Evolutionary conservation across 176 grass and related monocot genomes (phyloP).

Genomic region (Miscanthus lutarioriparius): DNA sequence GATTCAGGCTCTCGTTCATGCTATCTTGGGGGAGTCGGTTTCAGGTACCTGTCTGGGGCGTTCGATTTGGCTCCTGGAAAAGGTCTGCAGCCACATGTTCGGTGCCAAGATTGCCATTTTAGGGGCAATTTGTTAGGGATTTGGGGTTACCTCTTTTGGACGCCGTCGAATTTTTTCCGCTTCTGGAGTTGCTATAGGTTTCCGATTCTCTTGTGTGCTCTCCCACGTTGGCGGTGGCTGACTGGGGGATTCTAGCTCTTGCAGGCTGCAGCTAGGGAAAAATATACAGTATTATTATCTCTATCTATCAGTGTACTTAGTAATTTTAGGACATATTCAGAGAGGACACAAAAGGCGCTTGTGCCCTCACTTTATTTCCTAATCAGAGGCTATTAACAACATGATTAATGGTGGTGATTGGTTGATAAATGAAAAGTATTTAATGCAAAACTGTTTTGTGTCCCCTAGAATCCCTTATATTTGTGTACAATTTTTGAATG

Average conservation of each 20-base stretch:
- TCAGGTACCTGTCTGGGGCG: neutral
- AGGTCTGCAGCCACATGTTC: neutral
- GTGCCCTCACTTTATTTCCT: neutral
- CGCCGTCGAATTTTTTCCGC: neutral
- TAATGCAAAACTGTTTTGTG: neutral
- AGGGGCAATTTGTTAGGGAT: neutral
- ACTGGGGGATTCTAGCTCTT: neutral
- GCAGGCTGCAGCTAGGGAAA: neutral
- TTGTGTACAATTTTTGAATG: neutral
- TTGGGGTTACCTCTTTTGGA: neutral
- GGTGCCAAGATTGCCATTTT: neutral
- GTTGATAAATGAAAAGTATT: neutral
- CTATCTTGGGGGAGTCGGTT: neutral
- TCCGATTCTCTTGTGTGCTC: neutral
- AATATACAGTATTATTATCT: neutral
- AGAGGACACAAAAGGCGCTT: neutral
- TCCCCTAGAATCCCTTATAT: neutral
- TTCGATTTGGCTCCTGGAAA: conserved; percentile 20
- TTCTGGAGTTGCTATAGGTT: neutral
- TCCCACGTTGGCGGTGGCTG: neutral
- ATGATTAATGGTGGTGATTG: neutral
- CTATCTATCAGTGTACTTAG: no score
- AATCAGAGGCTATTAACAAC: neutral
- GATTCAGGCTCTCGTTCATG: neutral
- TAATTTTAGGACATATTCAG: neutral